Base-by-base conservation (phyloP, 2,329 filamentous ascomycete species). In the Exophiala aquamarina region DNA sequence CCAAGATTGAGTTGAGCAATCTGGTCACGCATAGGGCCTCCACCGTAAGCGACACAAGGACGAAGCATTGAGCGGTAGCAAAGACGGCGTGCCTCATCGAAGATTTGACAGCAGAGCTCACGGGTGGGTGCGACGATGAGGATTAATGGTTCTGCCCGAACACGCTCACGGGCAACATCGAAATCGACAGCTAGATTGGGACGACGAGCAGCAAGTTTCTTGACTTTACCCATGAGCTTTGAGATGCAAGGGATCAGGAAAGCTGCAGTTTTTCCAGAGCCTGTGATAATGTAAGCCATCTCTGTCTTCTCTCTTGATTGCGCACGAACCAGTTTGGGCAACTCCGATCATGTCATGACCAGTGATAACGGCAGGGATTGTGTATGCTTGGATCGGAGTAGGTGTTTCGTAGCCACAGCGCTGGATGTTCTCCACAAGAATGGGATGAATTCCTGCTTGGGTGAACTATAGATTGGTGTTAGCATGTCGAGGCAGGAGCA, bases 51-150 rank as follows among this genome's bases (percentile, higher is more conserved):
- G 34, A 95, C 89, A 58, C 87, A 90, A 18, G 93, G 92, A 32
- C 93, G 89, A 48, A 98, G 77, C 89, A 95, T 95, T 3, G 88
- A 90, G 1, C 93, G 84, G 61, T 98, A 98, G 65, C 90, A 96
- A 39, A 97, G 82, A 59, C 92, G 89, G 53, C 93, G 86, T 19
- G 89, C 84, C 65, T 97, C 92, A 54, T 95, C 89, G 69, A 95
- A 97, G 58, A 97, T 95, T 64, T 98, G 93, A 2, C 90, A 86
- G 0, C 90, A 89, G 4, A 98, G 72, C 74, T 98, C 93, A 28
- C 93, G 87, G 44, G 87, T 93, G 1, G 93, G 93, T 9, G 82
- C 85, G 17, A 98, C 78, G 44, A 98, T 77, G 20, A 97, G 74
- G 0, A 97, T 87, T 5, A 98, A 70, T 3, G 93, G 93, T 73